phyloP scores from a whole-genome alignment of 495 filamentous ascomycete genomes.

The Hypoxylon subgilvum region DNA sequence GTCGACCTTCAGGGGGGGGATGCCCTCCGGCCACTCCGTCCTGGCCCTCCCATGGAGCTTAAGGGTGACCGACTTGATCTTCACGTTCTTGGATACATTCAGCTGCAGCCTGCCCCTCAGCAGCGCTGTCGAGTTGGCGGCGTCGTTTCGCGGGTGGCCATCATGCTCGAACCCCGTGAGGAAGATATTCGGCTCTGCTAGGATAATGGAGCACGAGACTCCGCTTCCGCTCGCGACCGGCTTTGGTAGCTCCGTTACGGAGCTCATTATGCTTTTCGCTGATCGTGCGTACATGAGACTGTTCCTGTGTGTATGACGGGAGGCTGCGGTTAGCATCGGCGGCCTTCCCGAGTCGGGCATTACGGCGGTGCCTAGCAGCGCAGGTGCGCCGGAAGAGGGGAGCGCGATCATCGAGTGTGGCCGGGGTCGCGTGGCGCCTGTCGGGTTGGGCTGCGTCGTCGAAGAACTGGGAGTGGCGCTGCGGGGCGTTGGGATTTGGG shows the following conservation, averaged over 20 bases:
- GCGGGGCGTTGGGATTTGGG: slow-evolving; percentile 13
- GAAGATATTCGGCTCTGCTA: slow-evolving; percentile 90
- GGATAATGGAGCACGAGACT: slow-evolving; percentile 70
- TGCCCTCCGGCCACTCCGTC: slow-evolving; percentile 98
- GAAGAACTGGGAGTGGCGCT: slow-evolving; percentile 7
- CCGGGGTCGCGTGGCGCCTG: slow-evolving; percentile 4
- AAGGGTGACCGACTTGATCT: slow-evolving; percentile 91
- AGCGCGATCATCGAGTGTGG: slow-evolving; percentile 35
- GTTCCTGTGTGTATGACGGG: slow-evolving; percentile 44
- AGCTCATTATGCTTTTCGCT: slow-evolving; percentile 50
- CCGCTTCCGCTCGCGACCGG: slow-evolving; percentile 77
- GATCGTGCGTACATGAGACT: slow-evolving; percentile 54
- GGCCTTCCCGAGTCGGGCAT: slow-evolving; percentile 37
- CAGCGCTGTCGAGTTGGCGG: slow-evolving; percentile 70
- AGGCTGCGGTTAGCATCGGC: slow-evolving; percentile 26
- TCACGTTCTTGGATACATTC: slow-evolving; percentile 84
- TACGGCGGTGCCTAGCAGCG: slow-evolving; percentile 30
- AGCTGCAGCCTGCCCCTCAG: slow-evolving; percentile 84
- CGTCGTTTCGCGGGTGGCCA: slow-evolving; percentile 65
- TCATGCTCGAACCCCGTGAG: slow-evolving; percentile 90
- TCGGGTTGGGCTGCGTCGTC: slow-evolving; percentile 18
- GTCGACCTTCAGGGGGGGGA: slow-evolving; percentile 85
- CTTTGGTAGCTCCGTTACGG: slow-evolving; percentile 62
- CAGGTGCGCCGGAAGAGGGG: slow-evolving; percentile 32
- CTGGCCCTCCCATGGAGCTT: slow-evolving; percentile 83